Conservation (phyloP, 1,284 basidiomycete genomes). For the Ustilago bromivora region DNA sequence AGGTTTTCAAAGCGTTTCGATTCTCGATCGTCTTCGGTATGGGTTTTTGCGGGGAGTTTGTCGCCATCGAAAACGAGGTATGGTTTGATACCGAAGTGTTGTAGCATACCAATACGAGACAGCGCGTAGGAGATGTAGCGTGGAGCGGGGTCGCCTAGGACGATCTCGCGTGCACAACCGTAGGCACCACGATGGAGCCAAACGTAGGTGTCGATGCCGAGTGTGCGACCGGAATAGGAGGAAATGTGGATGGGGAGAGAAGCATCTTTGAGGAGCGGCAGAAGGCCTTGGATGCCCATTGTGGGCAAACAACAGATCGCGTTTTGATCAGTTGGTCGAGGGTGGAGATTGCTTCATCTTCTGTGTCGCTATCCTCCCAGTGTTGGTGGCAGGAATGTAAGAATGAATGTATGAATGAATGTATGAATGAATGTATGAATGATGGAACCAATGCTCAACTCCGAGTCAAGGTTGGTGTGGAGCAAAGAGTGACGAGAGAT, state of each 20-base stretch:
- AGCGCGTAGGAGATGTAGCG: conserved; percentile 98
- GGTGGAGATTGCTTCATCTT: not conserved
- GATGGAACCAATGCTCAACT: too few species aligned
- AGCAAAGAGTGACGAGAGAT: not conserved
- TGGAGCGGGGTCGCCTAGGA: conserved; percentile 81
- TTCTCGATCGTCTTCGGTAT: conserved; percentile 86
- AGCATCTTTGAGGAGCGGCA: conserved; percentile 91
- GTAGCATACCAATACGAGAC: conserved; percentile 86
- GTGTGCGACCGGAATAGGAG: conserved; percentile 63
- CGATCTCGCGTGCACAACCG: conserved; percentile 86
- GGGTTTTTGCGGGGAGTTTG: conserved; percentile 90
- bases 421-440: too few species aligned
- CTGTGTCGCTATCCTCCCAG: not conserved
- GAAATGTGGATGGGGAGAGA: conserved; percentile 50
- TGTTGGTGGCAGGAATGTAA: not conserved
- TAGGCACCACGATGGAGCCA: conserved; percentile 97
- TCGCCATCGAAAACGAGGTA: conserved; percentile 98
- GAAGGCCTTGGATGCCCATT: conserved; percentile 87
- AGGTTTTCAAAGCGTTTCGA: conserved; percentile 76
- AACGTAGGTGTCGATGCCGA: conserved; percentile 90
- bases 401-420: too few species aligned
- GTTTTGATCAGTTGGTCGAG: not conserved
- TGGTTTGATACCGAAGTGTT: conserved; percentile 85
- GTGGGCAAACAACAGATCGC: not conserved
- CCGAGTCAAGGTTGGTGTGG: not conserved